Conservation (phyloP, 139 green algal genomes). For the Klebsormidium nitens region DNA sequence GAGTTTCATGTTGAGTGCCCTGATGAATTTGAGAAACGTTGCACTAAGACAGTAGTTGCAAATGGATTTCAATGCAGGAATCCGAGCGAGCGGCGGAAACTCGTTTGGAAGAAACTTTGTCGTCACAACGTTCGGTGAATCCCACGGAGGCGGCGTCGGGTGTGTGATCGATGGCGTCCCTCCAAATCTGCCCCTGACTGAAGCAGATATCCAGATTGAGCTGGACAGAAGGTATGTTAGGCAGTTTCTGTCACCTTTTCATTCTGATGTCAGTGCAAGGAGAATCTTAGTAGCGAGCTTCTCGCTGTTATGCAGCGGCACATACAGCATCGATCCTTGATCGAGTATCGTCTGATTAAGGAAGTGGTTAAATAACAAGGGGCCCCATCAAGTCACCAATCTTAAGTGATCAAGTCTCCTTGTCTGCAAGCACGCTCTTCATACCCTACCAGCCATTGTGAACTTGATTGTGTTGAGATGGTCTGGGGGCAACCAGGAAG, state of each 20-base stretch:
- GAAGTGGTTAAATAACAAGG: neutral
- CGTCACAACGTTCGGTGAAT: conserved; percentile 96
- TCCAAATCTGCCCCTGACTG: conserved; percentile 73
- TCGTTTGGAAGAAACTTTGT: conserved; percentile 84
- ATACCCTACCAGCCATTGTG: neutral
- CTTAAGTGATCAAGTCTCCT: no score
- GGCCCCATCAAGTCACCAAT: neutral
- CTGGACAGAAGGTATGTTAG: conserved; percentile 42
- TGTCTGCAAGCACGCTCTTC: neutral
- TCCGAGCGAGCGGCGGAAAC: conserved; percentile 53
- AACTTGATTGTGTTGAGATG: neutral
- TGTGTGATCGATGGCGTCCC: conserved; percentile 95
- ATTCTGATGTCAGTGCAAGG: no score
- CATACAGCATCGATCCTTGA: neutral
- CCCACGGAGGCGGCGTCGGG: conserved; percentile 90
- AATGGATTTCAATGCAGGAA: neutral
- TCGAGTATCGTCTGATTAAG: neutral
- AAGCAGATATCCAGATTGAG: conserved; percentile 72
- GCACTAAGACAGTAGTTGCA: no score
- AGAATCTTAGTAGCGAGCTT: no score
- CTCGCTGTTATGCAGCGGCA: no score
- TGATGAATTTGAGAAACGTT: no score
- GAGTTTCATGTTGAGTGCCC: no score
- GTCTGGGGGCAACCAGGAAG: neutral
- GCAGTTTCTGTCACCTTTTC: no score